Evolutionary conservation across 179 eudicot species (phyloP).

Genomic region (Drosera spatulata): DNA sequence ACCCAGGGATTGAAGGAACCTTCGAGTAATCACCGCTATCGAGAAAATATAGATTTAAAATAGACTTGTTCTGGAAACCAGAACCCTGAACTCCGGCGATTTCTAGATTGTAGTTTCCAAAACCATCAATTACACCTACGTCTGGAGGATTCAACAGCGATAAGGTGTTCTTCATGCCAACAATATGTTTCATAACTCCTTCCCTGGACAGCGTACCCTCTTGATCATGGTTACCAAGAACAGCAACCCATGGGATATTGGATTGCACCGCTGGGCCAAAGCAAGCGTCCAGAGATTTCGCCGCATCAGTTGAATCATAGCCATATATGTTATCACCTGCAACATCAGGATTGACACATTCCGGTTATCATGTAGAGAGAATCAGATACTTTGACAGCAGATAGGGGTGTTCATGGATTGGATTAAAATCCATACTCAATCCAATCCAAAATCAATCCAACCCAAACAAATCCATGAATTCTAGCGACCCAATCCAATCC

Average conservation of each 20-base stretch:
- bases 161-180: conserved; percentile 57
- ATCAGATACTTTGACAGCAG: background rate
- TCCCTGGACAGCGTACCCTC: conserved; percentile 65
- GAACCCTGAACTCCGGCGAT: conserved; percentile 68
- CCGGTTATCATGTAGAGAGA: background rate
- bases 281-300: conserved; percentile 62
- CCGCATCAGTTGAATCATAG: conserved; percentile 54
- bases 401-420: background rate
- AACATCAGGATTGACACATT: background rate
- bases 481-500: too few species aligned
- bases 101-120: conserved; percentile 84
- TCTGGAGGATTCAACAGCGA: conserved; percentile 64
- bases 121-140: conserved; percentile 60
- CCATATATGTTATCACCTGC: conserved; percentile 89
- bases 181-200: conserved; percentile 77
- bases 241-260: conserved; percentile 90
- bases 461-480: too few species aligned
- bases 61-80: conserved; percentile 53
- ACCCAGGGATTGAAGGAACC: conserved; percentile 47
- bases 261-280: conserved; percentile 64
- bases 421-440: too few species aligned
- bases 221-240: conserved; percentile 94
- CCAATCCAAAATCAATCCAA: too few species aligned
- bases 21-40: conserved; percentile 98
- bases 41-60: conserved; percentile 74